Evolutionary conservation across 1,284 basidiomycete species (phyloP).

Genomic region (Ceratobasidium sp.): DNA sequence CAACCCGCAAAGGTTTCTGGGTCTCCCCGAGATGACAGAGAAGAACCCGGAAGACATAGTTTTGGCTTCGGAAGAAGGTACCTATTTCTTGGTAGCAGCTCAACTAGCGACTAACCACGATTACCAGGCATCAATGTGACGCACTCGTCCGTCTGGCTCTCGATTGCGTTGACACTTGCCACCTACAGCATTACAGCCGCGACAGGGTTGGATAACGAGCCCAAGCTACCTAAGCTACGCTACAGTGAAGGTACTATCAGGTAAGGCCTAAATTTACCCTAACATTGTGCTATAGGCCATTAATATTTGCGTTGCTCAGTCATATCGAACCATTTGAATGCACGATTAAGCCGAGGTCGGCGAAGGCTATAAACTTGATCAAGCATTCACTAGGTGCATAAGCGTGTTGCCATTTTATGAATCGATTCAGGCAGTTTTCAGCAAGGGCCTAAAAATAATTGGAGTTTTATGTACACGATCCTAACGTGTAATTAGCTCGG

Average conservation of each 20-base stretch:
- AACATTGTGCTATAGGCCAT: background rate
- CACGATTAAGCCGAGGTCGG: slow-evolving; percentile 5
- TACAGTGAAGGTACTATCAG: slow-evolving; percentile 3
- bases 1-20: slow-evolving; percentile 39
- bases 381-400: too few relatives aligned
- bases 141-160: slow-evolving; percentile 11
- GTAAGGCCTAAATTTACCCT: background rate
- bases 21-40: background rate
- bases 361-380: background rate
- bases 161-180: background rate
- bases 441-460: too few relatives aligned
- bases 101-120: background rate
- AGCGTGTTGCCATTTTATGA: too few relatives aligned
- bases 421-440: too few relatives aligned
- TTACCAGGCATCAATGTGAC: slow-evolving; percentile 4
- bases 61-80: slow-evolving; percentile 31
- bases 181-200: slow-evolving; percentile 2
- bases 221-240: background rate
- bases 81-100: background rate
- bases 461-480: too few relatives aligned
- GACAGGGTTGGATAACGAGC: background rate
- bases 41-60: slow-evolving; percentile 13
- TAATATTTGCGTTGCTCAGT: background rate
- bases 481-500: too few relatives aligned
- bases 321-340: background rate